Base-by-base conservation (phyloP, 148 eudicot genomes). In the Cornus kousa region DNA sequence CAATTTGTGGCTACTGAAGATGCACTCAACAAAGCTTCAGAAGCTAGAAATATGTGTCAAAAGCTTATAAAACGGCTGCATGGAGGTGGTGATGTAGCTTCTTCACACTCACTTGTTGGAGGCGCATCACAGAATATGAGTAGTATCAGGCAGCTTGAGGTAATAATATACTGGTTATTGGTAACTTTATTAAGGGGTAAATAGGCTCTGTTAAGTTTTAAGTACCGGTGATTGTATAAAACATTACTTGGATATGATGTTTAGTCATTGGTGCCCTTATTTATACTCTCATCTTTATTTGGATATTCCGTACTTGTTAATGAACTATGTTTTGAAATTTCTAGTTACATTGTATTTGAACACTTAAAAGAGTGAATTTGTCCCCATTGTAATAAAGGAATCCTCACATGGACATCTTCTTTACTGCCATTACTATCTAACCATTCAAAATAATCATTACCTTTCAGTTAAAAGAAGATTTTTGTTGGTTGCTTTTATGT, bases 1-100 rank as follows among this genome's bases (percentile, higher is more conserved):
- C 99, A 96, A 87, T 96, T 96, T 93, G 83, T 96, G 87, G 99
- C 99, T 57, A 96, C 99, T 72, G 99, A 96, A 88, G 99, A 93
- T 88, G 97, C 98, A 75, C 84, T 92, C 62, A 96, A 93, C 82
- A 93, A 89, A 88, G 97, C 99, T 81, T 88, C 97, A 70, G 99
- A 96, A 86, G 98, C 98, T 78, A 88, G 90, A 84, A 89, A 81
- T 68, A 73, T 81, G 83, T 89, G 88, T 73, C 89, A 91, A 84
- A 89, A 91, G 87, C 97, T 93, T 80, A 81, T 93, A 70, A 85
- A 85, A 82, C 99, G 98, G 59, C 87, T 96, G 73, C 86, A 90
- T 83, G 97, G 98, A 88, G 87, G 88, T 87, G 93, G 84, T 79
- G 99, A 90, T 85, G 73, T 82, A 19, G 79, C 79, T 74, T 87